A percentile compares a stretch with the other conserved stretches of the same genome.
Evolutionary conservation across 23 red algal genomes (phyloP).

Genomic region (Gracilaria vermiculophylla): DNA sequence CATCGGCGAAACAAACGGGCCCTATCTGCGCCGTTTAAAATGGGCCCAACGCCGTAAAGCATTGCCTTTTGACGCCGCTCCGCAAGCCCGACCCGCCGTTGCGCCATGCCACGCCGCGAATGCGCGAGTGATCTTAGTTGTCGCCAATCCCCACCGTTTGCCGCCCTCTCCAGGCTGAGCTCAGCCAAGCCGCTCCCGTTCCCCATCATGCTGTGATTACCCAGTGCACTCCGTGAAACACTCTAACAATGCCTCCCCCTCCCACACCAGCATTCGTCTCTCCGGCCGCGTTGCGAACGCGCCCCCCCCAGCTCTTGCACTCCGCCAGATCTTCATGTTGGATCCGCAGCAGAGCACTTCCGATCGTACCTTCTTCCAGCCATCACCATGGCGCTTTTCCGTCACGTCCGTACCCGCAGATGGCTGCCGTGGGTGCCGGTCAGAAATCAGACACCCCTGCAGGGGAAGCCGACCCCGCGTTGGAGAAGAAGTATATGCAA

Average conservation of each 20-base stretch:
- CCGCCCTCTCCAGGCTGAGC: not conserved
- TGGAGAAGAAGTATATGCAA: constrained; percentile 46
- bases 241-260: not conserved
- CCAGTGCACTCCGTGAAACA: not conserved
- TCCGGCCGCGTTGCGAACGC: not conserved
- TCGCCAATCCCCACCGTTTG: not conserved
- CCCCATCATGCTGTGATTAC: not conserved
- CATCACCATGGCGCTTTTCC: not conserved
- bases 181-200: not conserved
- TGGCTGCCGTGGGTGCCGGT: constrained; percentile 47
- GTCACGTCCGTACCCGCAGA: not conserved
- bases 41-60: too few relatives aligned
- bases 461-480: not conserved
- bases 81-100: too few relatives aligned
- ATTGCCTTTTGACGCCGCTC: too few relatives aligned
- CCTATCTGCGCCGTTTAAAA: too few relatives aligned
- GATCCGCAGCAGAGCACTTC: not conserved
- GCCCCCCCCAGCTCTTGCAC: not conserved
- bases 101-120: too few relatives aligned
- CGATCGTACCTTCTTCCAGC: not conserved
- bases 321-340: not conserved
- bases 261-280: not conserved
- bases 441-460: not conserved
- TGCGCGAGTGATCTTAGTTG: not conserved
- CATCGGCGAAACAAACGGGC: too few relatives aligned